These are phyloP conservation scores for Corchorus olitorius DNA, from an alignment of 345 rosid species.

Conservation along the genomic window DNA sequence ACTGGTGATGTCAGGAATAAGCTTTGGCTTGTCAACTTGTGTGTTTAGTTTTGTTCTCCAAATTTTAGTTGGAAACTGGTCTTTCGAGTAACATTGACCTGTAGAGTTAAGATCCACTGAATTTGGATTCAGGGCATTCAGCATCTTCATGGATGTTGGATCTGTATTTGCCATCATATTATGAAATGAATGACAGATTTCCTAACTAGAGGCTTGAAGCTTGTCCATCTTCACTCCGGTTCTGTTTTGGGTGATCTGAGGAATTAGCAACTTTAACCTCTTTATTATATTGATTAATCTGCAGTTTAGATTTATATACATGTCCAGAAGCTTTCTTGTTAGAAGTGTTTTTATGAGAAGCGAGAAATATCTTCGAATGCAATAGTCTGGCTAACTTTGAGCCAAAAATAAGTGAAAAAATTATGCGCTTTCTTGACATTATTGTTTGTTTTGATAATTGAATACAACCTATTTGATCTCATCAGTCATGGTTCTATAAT, in stretches of 20 bases:
- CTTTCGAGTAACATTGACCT: background rate
- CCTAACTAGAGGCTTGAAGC: constrained; percentile 13
- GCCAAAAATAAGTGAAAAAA: constrained; percentile 2
- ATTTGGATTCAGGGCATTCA: constrained; percentile 7
- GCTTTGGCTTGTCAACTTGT: constrained; percentile 4
- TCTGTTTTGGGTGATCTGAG: background rate
- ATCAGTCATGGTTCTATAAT: background rate
- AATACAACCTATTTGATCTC: constrained; percentile 13
- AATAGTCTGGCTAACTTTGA: background rate
- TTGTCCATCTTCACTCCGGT: background rate
- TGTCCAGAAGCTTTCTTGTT: background rate
- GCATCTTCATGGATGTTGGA: constrained; percentile 20
- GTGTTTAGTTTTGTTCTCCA: background rate
- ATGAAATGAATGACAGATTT: constrained; percentile 3
- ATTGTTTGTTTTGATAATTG: background rate
- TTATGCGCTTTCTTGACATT: background rate
- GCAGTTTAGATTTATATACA: background rate
- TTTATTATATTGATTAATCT: background rate
- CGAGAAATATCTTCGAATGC: too few species aligned
- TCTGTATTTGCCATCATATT: constrained; percentile 12
- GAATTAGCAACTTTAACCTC: constrained; percentile 1
- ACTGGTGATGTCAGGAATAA: background rate
- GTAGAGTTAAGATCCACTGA: constrained; percentile 14
- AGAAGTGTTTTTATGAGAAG: background rate
- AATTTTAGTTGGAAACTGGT: background rate